These are phyloP conservation scores for Xylaria curta DNA, from an alignment of 495 filamentous ascomycete genomes.

Conservation along the genomic window DNA sequence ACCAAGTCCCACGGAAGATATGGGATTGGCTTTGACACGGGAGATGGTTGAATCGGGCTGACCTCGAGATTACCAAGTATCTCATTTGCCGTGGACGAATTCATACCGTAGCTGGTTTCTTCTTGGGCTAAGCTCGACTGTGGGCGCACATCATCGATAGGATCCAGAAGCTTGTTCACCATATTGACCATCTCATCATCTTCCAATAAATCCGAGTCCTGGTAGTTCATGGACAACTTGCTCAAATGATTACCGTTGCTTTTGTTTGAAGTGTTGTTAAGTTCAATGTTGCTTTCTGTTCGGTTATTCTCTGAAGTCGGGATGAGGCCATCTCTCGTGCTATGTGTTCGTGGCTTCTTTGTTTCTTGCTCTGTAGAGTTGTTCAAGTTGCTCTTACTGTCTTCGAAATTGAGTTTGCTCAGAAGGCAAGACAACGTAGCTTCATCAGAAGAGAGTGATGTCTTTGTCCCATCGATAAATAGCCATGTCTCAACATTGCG, in stretches of 20 bases:
- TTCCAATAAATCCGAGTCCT: slow-evolving; percentile 37
- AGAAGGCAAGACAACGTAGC: slow-evolving; percentile 31
- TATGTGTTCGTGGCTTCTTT: neutral
- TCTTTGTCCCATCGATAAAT: slow-evolving; percentile 28
- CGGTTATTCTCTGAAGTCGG: neutral
- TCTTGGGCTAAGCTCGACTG: slow-evolving; percentile 35
- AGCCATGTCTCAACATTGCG: slow-evolving; percentile 34
- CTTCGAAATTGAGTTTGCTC: slow-evolving; percentile 33
- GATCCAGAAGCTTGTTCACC: slow-evolving; percentile 50
- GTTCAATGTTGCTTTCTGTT: neutral
- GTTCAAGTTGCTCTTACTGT: slow-evolving; percentile 19
- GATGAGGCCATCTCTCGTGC: neutral
- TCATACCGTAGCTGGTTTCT: slow-evolving; percentile 49
- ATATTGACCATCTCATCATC: slow-evolving; percentile 48
- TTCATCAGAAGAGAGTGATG: slow-evolving; percentile 26
- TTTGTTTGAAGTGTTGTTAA: neutral
- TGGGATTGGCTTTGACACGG: slow-evolving; percentile 47
- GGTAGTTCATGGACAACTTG: slow-evolving; percentile 24
- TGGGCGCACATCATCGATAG: slow-evolving; percentile 39
- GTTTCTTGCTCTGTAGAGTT: neutral
- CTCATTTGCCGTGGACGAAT: slow-evolving; percentile 46
- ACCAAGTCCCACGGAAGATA: slow-evolving; percentile 54
- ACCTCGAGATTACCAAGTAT: slow-evolving; percentile 38
- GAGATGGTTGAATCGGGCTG: slow-evolving; percentile 42
- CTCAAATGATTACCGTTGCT: slow-evolving; percentile 31